Evolutionary conservation across 2,329 filamentous ascomycete species (phyloP), one percentile per base, ranked within the genome.

Genomic region (Drechslera avenae): DNA sequence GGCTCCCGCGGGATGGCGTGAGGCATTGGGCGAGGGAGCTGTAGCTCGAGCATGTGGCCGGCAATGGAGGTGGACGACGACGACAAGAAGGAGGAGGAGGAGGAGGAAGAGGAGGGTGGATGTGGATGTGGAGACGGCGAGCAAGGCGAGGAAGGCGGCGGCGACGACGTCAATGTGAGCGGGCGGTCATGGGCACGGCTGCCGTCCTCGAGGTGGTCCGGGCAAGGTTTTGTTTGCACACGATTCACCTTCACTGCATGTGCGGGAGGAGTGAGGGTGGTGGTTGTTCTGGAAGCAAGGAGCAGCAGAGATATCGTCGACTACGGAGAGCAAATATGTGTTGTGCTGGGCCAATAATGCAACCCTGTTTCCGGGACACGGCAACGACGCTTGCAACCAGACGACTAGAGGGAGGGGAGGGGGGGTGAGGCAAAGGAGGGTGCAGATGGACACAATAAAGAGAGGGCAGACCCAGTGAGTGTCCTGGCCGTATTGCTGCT

Each of bases 1-100:
- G 58, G 65, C 56, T 71, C 69, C 60, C 68, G 62, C 31, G 68
- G 62, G 46, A 74, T 55, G 57, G 70, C 69, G 70, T 73, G 70
- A 66, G 71, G 71, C 72, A 74, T 75, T 66, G 72, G 69, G 35
- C 64, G 64, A 23, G 71, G 71, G 28, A 73, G 69, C 59, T 75
- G 71, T 72, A 75, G 66, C 66, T 73, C 69, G 62, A 73, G 69
- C 72, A 74, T 74, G 57, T 58, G 64, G 65, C 57, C 62, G 69
- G 54, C 46, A 45, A 37, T 37, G 36, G 42, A 21, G 33, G 28
- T 39, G 47, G 36, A 35, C 39, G 36, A 16, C 21, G 21, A 4
- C 2, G 5, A 8, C 2, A 7, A 4, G 21, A 23, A 7, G 5
- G 21, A 5, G 21, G 21, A 23, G 21, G 5, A n/a, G n/a, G 6